Conservation (phyloP, 164 flowering plant genomes). For the grape (Vitis vinifera) region ASM3070453v1 NC_081813.1:6528501-6529000, state of each 20-base stretch:
- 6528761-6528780: slow-evolving; percentile 32
- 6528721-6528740: not conserved
- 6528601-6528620: no score
- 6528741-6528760: not conserved
- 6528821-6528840: no score
- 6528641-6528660: no score
- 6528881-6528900: slow-evolving; percentile 8
- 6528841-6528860: not conserved
- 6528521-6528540: no score
- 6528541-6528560: no score
- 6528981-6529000: not conserved
- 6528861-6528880: slow-evolving; percentile 19
- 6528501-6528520: no score
- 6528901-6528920: slow-evolving; percentile 4
- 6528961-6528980: slow-evolving; percentile 9
- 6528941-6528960: slow-evolving; percentile 27
- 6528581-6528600: no score
- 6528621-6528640: no score
- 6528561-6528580: no score
- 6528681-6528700: slow-evolving; percentile 14
- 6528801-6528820: no score
- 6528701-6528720: slow-evolving; percentile 30
- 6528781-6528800: not conserved
- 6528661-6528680: not conserved
- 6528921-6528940: slow-evolving; percentile 38